Evolutionary conservation across 2,329 filamentous ascomycete genomes (phyloP), one percentile per base, ranked within the genome.

Genomic region (Aspergillus sp.): DNA sequence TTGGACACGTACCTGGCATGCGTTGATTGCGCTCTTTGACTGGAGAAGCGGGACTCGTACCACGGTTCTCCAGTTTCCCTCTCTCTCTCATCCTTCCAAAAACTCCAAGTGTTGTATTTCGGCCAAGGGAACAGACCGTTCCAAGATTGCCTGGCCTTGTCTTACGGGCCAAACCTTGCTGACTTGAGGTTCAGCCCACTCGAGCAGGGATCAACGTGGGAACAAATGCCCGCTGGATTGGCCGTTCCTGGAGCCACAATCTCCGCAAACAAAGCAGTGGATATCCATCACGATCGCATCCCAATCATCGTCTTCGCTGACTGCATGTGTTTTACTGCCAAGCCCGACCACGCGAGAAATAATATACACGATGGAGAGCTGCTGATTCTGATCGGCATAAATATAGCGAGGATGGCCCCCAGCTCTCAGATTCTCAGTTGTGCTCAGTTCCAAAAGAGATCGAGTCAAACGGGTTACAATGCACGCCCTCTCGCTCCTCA

Each of bases 401-500:
- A 58, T 58, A 58, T 31, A 39, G 14, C 53, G 21, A 15, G 19
- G 31, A 46, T 45, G 33, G 14, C 19, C 2, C 43, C 31, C 24
- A 37, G n/a, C 41, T 47, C 15, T 21, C 5, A 9, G 7, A 6
- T 35, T n/a, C 39, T 46, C 35, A 23, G 14, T 48, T 33, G 35
- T 33, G 44, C 44, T 40, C 41, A 37, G 6, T n/a, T 55, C 8
- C 39, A 19, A 33, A 21, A 43, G n/a, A 27, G 33, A 24, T 17
- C 27, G 35, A 14, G 14, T 9, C 14, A 49, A 23, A 24, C 11
- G 17, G 12, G 14, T 5, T 19, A 57, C 43, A 57, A 62, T 63
- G 61, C 57, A 62, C 48, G 41, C 61, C 23, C 35, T 56, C 14
- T 53, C 49, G 17, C 52, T 64, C 17, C 41, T 64, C 15, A 19